Conservation (phyloP, 345 rosid species). For the Ricinus communis region DNA sequence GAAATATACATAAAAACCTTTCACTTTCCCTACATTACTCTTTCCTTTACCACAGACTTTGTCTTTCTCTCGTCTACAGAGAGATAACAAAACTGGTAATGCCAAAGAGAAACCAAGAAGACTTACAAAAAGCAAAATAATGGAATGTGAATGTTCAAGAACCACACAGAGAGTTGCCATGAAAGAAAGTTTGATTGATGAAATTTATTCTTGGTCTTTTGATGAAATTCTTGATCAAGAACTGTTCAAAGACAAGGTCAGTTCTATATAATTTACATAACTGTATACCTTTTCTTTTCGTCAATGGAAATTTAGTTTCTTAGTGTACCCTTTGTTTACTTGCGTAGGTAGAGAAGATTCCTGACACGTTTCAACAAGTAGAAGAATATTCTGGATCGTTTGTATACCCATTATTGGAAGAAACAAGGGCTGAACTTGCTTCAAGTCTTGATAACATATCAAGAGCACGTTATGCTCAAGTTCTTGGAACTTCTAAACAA, state of each 20-base stretch:
- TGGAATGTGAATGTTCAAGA: background rate
- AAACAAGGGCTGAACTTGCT: conserved; percentile 21
- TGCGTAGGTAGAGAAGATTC: conserved; percentile 28
- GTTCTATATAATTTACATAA: background rate
- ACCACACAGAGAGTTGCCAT: background rate
- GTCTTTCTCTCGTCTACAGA: no score
- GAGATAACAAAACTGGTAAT: no score
- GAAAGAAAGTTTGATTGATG: background rate
- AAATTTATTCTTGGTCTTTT: background rate
- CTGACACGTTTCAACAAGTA: conserved; percentile 17
- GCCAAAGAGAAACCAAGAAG: no score
- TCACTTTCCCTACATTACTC: no score
- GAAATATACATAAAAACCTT: no score
- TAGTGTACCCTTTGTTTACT: background rate
- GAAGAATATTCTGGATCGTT: conserved; percentile 14
- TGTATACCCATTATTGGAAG: conserved; percentile 24
- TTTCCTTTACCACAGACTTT: no score
- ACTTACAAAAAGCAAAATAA: background rate
- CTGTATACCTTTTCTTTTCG: background rate
- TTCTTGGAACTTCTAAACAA: background rate
- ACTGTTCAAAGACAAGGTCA: background rate
- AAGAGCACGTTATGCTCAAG: conserved; percentile 13
- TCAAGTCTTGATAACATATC: conserved; percentile 19
- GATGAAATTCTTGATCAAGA: background rate
- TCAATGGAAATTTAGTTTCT: background rate